Evolutionary conservation across 129 eudicot genomes (phyloP).

Genomic region (Pittosporum tobira): DNA sequence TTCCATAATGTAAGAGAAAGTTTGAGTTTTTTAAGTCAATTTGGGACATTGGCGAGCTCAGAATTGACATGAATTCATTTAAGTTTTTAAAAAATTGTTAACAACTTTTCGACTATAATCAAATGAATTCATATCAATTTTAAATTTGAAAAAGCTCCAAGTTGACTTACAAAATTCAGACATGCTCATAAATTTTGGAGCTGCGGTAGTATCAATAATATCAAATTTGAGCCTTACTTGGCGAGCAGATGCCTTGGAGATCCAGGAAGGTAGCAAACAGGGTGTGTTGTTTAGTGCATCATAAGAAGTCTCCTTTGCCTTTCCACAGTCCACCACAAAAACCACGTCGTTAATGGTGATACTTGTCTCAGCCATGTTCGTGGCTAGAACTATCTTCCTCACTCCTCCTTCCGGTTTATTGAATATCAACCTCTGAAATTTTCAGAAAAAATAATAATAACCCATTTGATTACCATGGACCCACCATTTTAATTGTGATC

Average conservation of each 20-base stretch:
- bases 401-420: constrained; percentile 86
- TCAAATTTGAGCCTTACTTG: constrained; percentile 41
- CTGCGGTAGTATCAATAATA: background rate
- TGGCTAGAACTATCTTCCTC: constrained; percentile 90
- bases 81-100: too few species aligned
- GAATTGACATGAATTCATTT: too few species aligned
- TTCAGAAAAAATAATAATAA: background rate
- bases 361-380: constrained; percentile 99
- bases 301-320: constrained; percentile 96
- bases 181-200: too few species aligned
- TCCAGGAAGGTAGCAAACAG: constrained; percentile 97
- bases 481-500: background rate
- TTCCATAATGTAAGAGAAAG: too few species aligned
- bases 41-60: too few species aligned
- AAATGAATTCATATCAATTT: too few species aligned
- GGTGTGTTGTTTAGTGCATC: constrained; percentile 98
- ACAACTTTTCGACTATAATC: too few species aligned
- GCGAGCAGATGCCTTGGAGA: constrained; percentile 94
- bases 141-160: too few species aligned
- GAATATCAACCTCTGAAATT: constrained; percentile 80
- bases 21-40: too few species aligned
- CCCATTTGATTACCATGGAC: constrained; percentile 4
- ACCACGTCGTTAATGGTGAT: constrained; percentile 98
- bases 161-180: too few species aligned
- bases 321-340: constrained; percentile 92